Evolutionary conservation across 2,329 filamentous ascomycete species (phyloP), one percentile per base, ranked within the genome.

Genomic region (Colletotrichum scovillei): DNA sequence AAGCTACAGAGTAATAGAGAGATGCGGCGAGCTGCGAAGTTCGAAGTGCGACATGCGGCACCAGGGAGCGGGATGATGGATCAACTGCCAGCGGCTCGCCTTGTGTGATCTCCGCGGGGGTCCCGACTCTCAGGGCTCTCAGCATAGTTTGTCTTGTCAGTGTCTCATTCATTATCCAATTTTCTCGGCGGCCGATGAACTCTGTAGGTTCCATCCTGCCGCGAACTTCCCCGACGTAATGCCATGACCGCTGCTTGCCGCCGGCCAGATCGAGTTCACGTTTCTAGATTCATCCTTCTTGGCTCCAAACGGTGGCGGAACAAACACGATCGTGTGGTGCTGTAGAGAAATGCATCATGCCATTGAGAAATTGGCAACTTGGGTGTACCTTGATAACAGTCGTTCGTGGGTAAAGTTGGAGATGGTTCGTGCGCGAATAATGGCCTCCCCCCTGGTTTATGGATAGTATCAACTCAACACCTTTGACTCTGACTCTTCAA

Each of bases 21-120:
- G 46, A 70, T 56, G 70, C 70, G 60, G 70, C 70, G 60, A 70
- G n/a, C 46, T 69, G 70, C 70, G 67, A 73, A 57, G n/a, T 53
- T 35, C 14, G 24, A 22, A 57, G n/a, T 53, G 46, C 14, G 24
- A 22, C 16, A 19, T 42, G 38, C 38, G 38, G 38, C 38, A 14
- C 38, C 38, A 42, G 16, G 6, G 38, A 49, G 42, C 42, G 42
- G 19, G 42, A 49, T 22, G 42, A 49, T 49, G 42, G 42, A n/a
- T 11, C 42, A 49, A 49, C 42, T 49, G 42, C 42, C 42, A 49
- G 38, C 8, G 42, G 42, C 42, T 49, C 42, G 42, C 19, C 42
- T 22, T 49, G 42, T 49, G 42, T 22, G 42, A 49, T 49, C 42
- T 49, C 42, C 42, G 42, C 42, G 42, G 42, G 42, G 42, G 42